These are phyloP conservation scores for Boletus subcaerulescens DNA, from an alignment of 768 basidiomycete species.

Conservation along the genomic window DNA sequence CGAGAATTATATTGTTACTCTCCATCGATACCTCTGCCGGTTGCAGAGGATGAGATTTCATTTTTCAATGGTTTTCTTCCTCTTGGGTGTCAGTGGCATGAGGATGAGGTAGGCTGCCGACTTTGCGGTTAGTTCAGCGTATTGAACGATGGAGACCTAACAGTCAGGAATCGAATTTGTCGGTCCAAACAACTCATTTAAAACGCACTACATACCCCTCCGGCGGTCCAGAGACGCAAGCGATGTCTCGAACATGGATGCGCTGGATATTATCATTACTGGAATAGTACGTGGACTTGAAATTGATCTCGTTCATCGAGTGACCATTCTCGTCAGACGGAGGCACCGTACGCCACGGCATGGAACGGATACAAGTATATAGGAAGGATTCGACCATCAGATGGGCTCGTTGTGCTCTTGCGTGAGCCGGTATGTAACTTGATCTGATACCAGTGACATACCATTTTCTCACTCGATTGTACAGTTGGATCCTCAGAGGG, in stretches of 20 bases:
- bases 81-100: slow-evolving; percentile 33
- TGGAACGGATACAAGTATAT: slow-evolving; percentile 58
- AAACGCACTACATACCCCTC: slow-evolving; percentile 39
- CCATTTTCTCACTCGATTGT: slow-evolving; percentile 1
- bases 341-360: slow-evolving; percentile 42
- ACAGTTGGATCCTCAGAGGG: slow-evolving; percentile 26
- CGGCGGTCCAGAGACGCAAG: slow-evolving; percentile 9
- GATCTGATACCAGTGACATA: background rate
- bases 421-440: slow-evolving; percentile 47
- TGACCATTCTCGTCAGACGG: slow-evolving; percentile 37
- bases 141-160: background rate
- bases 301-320: background rate
- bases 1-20: slow-evolving; percentile 47
- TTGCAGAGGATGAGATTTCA: slow-evolving; percentile 33
- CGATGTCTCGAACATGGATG: slow-evolving; percentile 14
- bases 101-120: slow-evolving; percentile 24
- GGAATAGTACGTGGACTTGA: slow-evolving; percentile 41
- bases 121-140: background rate
- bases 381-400: slow-evolving; percentile 56
- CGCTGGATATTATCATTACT: slow-evolving; percentile 50
- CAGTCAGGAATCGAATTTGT: slow-evolving; percentile 31
- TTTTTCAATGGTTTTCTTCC: slow-evolving; percentile 49
- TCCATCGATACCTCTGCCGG: slow-evolving; percentile 33
- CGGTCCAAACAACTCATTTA: slow-evolving; percentile 35
- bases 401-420: slow-evolving; percentile 55